These are phyloP conservation scores for Podaxis pistillaris DNA, from an alignment of 768 basidiomycete genomes.

Conservation along the genomic window DNA sequence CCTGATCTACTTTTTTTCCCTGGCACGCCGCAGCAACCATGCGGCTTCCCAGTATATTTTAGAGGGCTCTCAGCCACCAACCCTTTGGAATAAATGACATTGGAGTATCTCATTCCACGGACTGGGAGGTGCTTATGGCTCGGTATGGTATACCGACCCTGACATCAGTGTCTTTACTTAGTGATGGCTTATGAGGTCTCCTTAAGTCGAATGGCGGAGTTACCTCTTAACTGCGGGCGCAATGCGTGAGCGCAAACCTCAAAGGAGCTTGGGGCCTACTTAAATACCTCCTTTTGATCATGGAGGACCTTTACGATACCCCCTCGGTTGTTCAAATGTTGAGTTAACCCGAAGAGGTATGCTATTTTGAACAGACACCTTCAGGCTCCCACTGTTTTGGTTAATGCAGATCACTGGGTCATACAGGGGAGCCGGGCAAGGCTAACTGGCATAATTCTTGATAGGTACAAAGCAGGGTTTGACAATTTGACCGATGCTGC, in stretches of 20 bases:
- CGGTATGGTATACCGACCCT: neutral
- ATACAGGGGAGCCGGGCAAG: neutral
- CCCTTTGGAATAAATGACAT: neutral
- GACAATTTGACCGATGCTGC: neutral
- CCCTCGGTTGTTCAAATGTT: neutral
- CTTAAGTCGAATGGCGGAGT: slow-evolving; percentile 3
- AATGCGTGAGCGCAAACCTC: neutral
- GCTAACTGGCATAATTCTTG: slow-evolving; percentile 1
- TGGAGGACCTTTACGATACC: neutral
- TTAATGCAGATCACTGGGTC: neutral
- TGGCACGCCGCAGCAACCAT: neutral
- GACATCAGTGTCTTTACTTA: neutral
- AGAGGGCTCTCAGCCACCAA: neutral
- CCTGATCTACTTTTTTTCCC: neutral
- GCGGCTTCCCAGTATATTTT: neutral
- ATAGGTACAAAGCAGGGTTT: neutral
- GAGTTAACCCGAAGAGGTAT: neutral
- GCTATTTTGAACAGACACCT: neutral
- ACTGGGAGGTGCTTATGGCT: neutral
- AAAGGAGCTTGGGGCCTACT: neutral
- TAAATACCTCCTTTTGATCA: slow-evolving; percentile 1
- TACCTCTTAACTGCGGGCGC: slow-evolving; percentile 9
- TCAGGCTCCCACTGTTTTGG: neutral
- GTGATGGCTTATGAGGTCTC: neutral
- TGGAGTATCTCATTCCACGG: neutral